Base-by-base conservation (phyloP, 2,329 filamentous ascomycete species). In the Pestalotiopsis sp. region DNA sequence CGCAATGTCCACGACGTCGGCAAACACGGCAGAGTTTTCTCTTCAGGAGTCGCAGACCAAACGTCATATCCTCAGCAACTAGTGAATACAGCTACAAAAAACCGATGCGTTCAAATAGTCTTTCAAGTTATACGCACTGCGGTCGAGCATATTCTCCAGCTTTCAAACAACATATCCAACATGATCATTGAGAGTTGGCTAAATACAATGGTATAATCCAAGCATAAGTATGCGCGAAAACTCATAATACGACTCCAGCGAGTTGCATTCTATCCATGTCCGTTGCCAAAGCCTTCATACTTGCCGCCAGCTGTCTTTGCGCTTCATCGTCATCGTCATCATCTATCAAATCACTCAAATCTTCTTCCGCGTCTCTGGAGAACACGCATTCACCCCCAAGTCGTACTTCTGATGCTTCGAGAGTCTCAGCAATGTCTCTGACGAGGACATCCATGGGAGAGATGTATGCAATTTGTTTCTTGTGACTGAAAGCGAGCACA, bases 391-490 rank as follows among this genome's bases (percentile, higher is more conserved):
- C 80, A 0, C 86, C 88, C 0, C 90, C 91, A 0, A 97, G 85
- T 4, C 87, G 85, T n/a, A 97, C 88, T 31, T 89, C 87, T 1
- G 81, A 81, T 0, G 93, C 93, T 25, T 90, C 88, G 0, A 98
- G 83, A 0, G 92, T 94, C 70, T 92, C 88, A 36, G 90, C 91
- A 68, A 98, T 97, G 76, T 98, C 95, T 36, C 92, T 88, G 12
- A 98, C 85, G 13, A 97, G 82, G 2, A 98, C 87, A 68, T 98
- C 93, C 95, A 98, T 98, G 0, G 95, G 95, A 70, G 94, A 96
- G 70, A 98, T 96, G 78, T 97, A 98, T 0, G 94, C 94, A 4
- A 94, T 91, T 57, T 89, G 89, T 76, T 93, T 95, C 70, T 91
- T 89, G 71, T 90, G 88, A 73, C 92, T 95, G 90, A 92, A 97